Conservation (phyloP, 345 rosid species). For the Corchorus capsularis region DNA sequence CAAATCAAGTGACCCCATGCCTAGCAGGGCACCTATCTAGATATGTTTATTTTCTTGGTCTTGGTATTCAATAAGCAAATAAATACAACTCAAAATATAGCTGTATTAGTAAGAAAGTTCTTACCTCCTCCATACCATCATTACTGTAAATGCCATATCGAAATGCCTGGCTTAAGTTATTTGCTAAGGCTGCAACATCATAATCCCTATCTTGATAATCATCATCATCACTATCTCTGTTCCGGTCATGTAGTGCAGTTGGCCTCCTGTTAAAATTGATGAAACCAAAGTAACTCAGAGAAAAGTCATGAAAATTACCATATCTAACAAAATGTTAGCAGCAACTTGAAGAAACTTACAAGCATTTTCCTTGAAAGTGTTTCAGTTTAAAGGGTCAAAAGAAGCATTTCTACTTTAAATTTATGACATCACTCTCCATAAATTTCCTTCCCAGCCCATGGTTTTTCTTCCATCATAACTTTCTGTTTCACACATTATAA, state of each 20-base stretch:
- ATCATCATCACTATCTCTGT: conserved; percentile 90
- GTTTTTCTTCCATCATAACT: conserved; percentile 8
- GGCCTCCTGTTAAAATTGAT: conserved; percentile 70
- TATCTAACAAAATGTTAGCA: conserved; percentile 2
- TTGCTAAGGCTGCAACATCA: conserved; percentile 93
- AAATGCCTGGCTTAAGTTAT: conserved; percentile 89
- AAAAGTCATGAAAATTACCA: not conserved
- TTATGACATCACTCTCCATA: not conserved
- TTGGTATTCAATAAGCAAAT: not conserved
- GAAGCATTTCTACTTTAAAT: not conserved
- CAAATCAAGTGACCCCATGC: not conserved
- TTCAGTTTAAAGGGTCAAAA: not conserved
- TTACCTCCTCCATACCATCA: conserved; percentile 83
- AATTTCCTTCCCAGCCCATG: not conserved
- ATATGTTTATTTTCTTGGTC: not conserved
- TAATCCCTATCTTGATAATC: conserved; percentile 95
- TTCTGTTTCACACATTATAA: not conserved
- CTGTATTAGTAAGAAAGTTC: conserved; percentile 17
- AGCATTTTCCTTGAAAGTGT: not conserved
- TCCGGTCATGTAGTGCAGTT: conserved; percentile 74
- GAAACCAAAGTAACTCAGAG: conserved; percentile 15
- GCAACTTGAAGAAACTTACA: not conserved
- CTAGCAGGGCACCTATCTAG: too few species aligned
- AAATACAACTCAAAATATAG: conserved; percentile 9
- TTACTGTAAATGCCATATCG: conserved; percentile 82